These are phyloP conservation scores for Picea sitchensis DNA, from an alignment of 75 land plant genomes.

Conservation along the genomic window DNA sequence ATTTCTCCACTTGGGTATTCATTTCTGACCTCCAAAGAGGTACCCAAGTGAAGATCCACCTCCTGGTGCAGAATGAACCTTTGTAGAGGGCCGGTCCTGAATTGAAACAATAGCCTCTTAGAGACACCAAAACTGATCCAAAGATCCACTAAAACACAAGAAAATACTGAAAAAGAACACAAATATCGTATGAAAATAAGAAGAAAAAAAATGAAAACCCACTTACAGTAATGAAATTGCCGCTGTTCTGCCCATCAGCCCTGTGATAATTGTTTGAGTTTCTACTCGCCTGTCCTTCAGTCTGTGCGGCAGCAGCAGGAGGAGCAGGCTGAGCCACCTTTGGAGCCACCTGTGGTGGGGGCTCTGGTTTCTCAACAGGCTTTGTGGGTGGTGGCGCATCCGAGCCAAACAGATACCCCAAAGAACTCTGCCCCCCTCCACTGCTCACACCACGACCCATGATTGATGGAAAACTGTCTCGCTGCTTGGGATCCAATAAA, in stretches of 20 bases:
- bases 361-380: too few species aligned
- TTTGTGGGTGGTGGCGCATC: slow-evolving; percentile 39
- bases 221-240: slow-evolving; percentile 85
- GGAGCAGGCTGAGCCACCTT: too few species aligned
- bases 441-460: slow-evolving; percentile 87
- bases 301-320: too few species aligned
- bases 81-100: slow-evolving; percentile 50
- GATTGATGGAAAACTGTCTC: too few species aligned
- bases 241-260: slow-evolving; percentile 88
- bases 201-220: too few species aligned
- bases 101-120: background rate
- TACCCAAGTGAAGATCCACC: slow-evolving; percentile 70
- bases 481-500: too few species aligned
- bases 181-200: too few species aligned
- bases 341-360: too few species aligned
- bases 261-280: slow-evolving; percentile 65
- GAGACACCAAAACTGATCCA: too few species aligned
- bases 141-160: too few species aligned
- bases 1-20: background rate
- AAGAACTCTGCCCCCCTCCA: slow-evolving; percentile 80
- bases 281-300: too few species aligned
- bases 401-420: slow-evolving; percentile 77
- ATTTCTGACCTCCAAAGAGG: slow-evolving; percentile 45
- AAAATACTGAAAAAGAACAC: too few species aligned
- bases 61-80: slow-evolving; percentile 56